phyloP scores from a whole-genome alignment of 257 asterid species.

The Osmanthus fragrans region DNA sequence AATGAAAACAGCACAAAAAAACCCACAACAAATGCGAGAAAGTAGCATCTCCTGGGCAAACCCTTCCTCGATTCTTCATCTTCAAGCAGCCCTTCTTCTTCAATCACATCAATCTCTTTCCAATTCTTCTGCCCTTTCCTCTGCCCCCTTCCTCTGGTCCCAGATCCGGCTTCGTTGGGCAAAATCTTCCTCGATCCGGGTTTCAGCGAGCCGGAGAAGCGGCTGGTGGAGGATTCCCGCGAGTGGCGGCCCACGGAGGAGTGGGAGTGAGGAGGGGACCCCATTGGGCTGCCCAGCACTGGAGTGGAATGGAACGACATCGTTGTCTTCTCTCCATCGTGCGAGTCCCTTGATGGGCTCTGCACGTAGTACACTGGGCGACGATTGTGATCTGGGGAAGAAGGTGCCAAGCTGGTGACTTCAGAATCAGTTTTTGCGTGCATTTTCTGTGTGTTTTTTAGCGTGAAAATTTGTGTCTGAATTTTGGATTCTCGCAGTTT shows the following conservation, averaged over 20 bases:
- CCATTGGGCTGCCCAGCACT: conserved; percentile 58
- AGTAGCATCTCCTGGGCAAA: conserved; percentile 59
- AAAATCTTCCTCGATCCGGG: conserved; percentile 75
- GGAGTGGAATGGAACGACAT: conserved; percentile 86
- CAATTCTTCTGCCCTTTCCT: conserved; percentile 49
- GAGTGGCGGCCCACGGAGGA: conserved; percentile 87
- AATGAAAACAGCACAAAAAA: conserved; percentile 61
- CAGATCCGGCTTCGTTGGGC: conserved; percentile 73
- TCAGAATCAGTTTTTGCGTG: conserved; percentile 85
- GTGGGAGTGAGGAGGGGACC: conserved; percentile 82
- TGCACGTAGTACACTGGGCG: conserved; percentile 81
- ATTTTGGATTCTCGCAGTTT: not conserved
- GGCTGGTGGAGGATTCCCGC: conserved; percentile 83
- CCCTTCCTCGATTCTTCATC: conserved; percentile 45
- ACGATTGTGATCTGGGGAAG: conserved; percentile 80
- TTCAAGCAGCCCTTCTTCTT: conserved; percentile 74
- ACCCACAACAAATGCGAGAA: conserved; percentile 58
- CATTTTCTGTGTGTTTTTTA: conserved; percentile 37
- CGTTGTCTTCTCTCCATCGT: conserved; percentile 86
- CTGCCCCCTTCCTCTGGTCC: conserved; percentile 25
- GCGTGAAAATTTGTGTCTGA: not conserved
- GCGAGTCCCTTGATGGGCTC: conserved; percentile 90
- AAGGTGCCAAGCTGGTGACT: conserved; percentile 74
- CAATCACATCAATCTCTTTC: conserved; percentile 69
- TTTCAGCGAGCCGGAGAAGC: conserved; percentile 75